These are phyloP conservation scores for Fusarium lyarnte DNA, from an alignment of 2,329 filamentous ascomycete species.

Conservation along the genomic window DNA sequence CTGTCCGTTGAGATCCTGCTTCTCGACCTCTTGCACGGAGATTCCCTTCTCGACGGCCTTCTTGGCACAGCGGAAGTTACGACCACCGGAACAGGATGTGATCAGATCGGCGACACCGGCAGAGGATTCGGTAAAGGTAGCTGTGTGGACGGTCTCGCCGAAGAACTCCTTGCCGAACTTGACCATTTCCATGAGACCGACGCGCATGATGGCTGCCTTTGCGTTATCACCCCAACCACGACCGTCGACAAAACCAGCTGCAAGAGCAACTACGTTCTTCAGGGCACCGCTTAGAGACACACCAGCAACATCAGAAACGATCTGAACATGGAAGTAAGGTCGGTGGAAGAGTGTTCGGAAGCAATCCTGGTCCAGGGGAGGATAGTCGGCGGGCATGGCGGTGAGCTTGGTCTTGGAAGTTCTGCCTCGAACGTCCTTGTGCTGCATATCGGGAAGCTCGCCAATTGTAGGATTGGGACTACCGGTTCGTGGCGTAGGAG, in stretches of 20 bases:
- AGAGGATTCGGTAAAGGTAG: conserved; percentile 96
- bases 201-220: conserved; percentile 97
- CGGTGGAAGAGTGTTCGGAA: conserved; percentile 91
- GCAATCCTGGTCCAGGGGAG: conserved; percentile 83
- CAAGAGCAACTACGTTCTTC: conserved; percentile 96
- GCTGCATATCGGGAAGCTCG: conserved; percentile 66
- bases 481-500: conserved; percentile 63
- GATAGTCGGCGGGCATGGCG: conserved; percentile 82
- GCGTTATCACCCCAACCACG: conserved; percentile 98
- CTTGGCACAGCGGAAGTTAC: conserved; percentile 95
- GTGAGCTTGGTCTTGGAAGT: conserved; percentile 75
- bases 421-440: conserved; percentile 75
- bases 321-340: conserved; percentile 95
- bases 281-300: conserved; percentile 93
- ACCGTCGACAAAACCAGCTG: conserved; percentile 93
- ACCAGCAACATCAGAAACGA: conserved; percentile 95
- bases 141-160: conserved; percentile 78
- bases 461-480: conserved; percentile 61
- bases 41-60: conserved; percentile 83
- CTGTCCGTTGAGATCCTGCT: conserved; percentile 91
- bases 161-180: conserved; percentile 96
- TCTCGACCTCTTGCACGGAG: conserved; percentile 87
- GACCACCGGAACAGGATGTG: conserved; percentile 89
- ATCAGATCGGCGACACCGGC: conserved; percentile 96
- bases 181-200: conserved; percentile 96